Base-by-base conservation (phyloP, 108 stramenopile species). In the Conticribra weissflogii region DNA sequence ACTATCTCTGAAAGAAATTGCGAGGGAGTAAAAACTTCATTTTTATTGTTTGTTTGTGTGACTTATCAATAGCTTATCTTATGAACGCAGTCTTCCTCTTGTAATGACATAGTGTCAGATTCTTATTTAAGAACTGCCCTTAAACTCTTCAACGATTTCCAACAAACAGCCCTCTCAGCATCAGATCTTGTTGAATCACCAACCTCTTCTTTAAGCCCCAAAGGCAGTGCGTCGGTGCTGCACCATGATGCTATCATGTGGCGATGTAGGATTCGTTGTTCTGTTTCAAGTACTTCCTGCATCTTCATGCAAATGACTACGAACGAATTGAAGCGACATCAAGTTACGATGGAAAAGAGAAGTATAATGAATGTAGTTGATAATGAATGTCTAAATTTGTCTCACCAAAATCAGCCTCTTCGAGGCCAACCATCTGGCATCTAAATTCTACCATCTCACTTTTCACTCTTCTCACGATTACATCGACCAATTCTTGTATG, bases 211-310 rank as follows among this genome's bases (percentile, higher is more conserved):
- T 49, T 18, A 36, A 76, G 52, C n/a, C 59, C 66, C n/a, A 51
- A 48, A n/a, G 74, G 68, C 24, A 76, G 47, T 27, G 74, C 74
- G 34, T 76, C 74, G 16, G 53, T 76, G 19, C 66, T 68, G 33
- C 78, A 79, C 78, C 78, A 79, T 17, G 55, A 59, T 3, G 78
- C 78, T 14, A 79, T 71, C 72, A 79, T 74, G 59, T 79, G 78
- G 12, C 62, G 65, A 17, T 66, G 33, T 33, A 79, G 65, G 18
- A 79, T 68, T 17, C 78, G 72, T 1, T 72, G 45, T 61, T 79
- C 78, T 2, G 78, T 58, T 15, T 74, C 36, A 7, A 62, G 23
- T 3, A 74, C 78, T 30, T 79, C 78, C 32, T 71, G 41, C 57
- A 74, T 34, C 31, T 68, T 67, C 47, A 79, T 59, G 30, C 78